These are phyloP conservation scores for Paecilomyces niveus DNA, from an alignment of 2,329 filamentous ascomycete genomes.

Conservation along the genomic window DNA sequence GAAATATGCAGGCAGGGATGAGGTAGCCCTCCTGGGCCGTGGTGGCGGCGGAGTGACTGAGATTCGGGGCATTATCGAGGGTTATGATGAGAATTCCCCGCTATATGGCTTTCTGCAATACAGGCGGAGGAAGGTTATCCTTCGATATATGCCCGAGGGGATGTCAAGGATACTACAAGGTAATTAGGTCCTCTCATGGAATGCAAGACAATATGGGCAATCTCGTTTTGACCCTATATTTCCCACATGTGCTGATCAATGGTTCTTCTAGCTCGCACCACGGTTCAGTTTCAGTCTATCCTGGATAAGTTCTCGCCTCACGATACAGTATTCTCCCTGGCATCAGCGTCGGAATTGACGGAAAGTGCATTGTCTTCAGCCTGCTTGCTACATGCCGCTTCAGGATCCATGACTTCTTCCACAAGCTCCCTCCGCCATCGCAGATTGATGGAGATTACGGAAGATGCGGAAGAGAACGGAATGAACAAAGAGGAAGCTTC, in stretches of 20 bases:
- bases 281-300: slow-evolving; percentile 59
- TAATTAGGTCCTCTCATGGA: slow-evolving; percentile 37
- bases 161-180: slow-evolving; percentile 90
- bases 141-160: slow-evolving; percentile 87
- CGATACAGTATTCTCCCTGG: slow-evolving; percentile 75
- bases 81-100: slow-evolving; percentile 77
- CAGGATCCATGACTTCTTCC: slow-evolving; percentile 77
- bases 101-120: slow-evolving; percentile 90
- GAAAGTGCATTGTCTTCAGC: slow-evolving; percentile 82
- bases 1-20: slow-evolving; percentile 83
- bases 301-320: slow-evolving; percentile 69
- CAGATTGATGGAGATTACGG: slow-evolving; percentile 85
- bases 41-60: slow-evolving; percentile 80
- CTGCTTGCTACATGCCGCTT: slow-evolving; percentile 82
- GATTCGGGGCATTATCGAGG: slow-evolving; percentile 67
- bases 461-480: slow-evolving; percentile 76
- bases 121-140: slow-evolving; percentile 76
- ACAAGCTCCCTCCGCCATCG: slow-evolving; percentile 70
- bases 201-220: neutral
- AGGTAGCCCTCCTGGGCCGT: slow-evolving; percentile 67
- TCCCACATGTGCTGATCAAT: neutral
- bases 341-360: slow-evolving; percentile 68
- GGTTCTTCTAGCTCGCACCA: slow-evolving; percentile 62
- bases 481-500: slow-evolving; percentile 48
- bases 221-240: neutral